Conservation (phyloP, 305 asterid species). For the Salvia sclarea region DNA sequence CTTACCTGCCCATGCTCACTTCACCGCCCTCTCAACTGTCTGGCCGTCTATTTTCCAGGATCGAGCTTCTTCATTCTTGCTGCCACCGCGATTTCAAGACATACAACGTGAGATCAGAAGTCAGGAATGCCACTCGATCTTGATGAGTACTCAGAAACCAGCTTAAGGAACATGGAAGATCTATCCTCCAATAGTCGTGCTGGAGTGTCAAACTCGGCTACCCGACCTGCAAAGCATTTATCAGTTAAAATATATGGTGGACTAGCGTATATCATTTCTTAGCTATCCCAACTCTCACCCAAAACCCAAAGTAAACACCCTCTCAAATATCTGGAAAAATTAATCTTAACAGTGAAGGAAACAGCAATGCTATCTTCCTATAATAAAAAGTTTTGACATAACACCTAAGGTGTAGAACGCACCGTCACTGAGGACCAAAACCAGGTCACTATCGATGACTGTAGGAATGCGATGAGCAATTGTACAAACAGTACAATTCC, state of each 20-base stretch:
- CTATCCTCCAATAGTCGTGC: slow-evolving; percentile 84
- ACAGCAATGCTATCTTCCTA: not conserved
- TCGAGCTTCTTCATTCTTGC: slow-evolving; percentile 5
- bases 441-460: slow-evolving; percentile 95
- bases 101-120: slow-evolving; percentile 35
- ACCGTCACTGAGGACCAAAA: slow-evolving; percentile 99
- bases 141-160: slow-evolving; percentile 85
- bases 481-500: slow-evolving; percentile 91
- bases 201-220: slow-evolving; percentile 89
- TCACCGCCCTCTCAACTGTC: slow-evolving; percentile 11
- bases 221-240: slow-evolving; percentile 65
- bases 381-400: not conserved
- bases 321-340: too few species aligned
- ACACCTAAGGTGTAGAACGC: slow-evolving; percentile 25
- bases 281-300: too few species aligned
- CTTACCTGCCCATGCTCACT: slow-evolving; percentile 7
- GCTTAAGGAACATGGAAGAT: slow-evolving; percentile 92
- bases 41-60: not conserved
- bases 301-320: too few species aligned
- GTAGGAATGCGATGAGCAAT: slow-evolving; percentile 99
- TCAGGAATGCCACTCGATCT: slow-evolving; percentile 69
- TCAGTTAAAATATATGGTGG: too few species aligned
- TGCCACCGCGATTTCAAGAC: slow-evolving; percentile 9
- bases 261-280: too few species aligned
- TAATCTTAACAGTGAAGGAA: not conserved